These are phyloP conservation scores for Persicaria maculosa DNA, from an alignment of 148 eudicot genomes.

Conservation along the genomic window DNA sequence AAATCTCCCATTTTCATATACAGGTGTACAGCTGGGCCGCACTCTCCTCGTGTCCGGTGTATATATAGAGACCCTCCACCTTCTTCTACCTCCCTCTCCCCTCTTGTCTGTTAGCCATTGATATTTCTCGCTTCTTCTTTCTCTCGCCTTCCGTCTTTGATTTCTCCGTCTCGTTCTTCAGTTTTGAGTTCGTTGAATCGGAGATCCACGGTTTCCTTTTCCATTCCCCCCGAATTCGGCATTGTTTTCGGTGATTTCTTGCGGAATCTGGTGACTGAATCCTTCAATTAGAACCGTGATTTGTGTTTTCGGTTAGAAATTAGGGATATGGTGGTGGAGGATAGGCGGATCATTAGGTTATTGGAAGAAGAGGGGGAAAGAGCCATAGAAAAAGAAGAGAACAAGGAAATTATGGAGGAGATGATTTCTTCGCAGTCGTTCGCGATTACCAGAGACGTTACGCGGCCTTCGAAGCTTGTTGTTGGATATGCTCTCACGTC, in stretches of 20 bases:
- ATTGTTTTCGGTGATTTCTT: background rate
- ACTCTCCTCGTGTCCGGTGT: background rate
- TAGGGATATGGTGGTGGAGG: constrained; percentile 35
- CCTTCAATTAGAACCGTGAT: background rate
- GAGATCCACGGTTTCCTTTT: background rate
- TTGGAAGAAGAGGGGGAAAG: constrained; percentile 13
- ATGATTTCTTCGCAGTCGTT: constrained; percentile 15
- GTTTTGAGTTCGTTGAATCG: background rate
- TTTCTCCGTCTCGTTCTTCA: background rate
- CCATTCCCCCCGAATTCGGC: background rate
- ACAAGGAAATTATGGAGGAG: constrained; percentile 10
- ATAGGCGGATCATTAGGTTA: constrained; percentile 24
- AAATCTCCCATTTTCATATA: background rate
- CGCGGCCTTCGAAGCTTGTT: constrained; percentile 31
- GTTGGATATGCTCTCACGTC: constrained; percentile 71
- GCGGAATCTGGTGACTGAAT: background rate
- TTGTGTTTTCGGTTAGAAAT: background rate
- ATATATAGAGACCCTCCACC: constrained; percentile 3
- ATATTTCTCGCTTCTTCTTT: background rate
- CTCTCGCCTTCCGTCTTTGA: background rate
- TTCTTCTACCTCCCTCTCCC: background rate
- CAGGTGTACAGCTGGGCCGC: constrained; percentile 12
- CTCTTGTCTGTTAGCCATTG: background rate
- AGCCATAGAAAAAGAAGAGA: constrained; percentile 13
- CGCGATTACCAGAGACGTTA: constrained; percentile 26